Conservation (phyloP, 345 rosid species). For the Syzygium grande region DNA sequence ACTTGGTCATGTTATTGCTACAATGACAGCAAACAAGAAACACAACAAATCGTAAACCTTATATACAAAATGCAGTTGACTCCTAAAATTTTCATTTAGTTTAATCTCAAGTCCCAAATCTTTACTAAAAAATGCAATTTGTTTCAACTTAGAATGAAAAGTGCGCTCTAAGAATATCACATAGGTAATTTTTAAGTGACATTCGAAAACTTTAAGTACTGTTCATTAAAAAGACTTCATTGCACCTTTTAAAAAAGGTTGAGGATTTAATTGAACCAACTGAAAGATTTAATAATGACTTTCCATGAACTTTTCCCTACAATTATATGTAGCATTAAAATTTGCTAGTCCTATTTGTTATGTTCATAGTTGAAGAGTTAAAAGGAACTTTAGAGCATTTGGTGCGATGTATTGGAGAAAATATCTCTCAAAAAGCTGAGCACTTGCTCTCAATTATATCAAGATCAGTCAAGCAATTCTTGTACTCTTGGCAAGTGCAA, state of each 20-base stretch:
- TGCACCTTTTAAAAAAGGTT: not conserved
- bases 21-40: not conserved
- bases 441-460: too few relatives aligned
- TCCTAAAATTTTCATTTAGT: not conserved
- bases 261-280: not conserved
- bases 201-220: not conserved
- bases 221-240: not conserved
- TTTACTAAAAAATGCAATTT: not conserved
- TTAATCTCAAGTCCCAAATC: not conserved
- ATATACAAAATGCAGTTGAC: not conserved
- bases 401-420: not conserved
- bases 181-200: not conserved
- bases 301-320: not conserved
- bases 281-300: not conserved
- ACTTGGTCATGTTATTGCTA: not conserved
- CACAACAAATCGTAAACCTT: not conserved
- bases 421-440: too few relatives aligned
- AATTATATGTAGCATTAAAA: not conserved
- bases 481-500: too few relatives aligned
- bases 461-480: too few relatives aligned
- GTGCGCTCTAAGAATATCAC: not conserved
- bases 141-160: not conserved
- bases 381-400: not conserved
- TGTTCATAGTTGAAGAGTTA: too few relatives aligned
- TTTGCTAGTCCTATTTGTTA: too few relatives aligned